Conservation (phyloP, 192 early-diverging fungal genomes). For the Jimgerdemannia lactiflua region DNA sequence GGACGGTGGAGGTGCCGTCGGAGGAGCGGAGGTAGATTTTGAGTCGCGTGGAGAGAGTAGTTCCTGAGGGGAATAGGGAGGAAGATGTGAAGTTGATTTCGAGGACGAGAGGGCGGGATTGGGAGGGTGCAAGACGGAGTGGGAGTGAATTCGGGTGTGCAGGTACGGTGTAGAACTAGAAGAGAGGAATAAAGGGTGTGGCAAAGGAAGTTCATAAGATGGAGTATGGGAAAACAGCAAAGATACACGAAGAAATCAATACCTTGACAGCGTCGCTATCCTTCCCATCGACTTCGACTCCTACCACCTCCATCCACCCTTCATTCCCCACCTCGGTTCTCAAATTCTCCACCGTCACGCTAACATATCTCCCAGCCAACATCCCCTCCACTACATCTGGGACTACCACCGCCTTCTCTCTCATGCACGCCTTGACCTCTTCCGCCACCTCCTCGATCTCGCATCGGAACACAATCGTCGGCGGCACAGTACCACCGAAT, state of each 20-base stretch:
- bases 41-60: background rate
- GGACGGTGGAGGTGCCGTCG: background rate
- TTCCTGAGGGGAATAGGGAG: background rate
- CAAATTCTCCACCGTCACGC: conserved; percentile 22
- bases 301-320: background rate
- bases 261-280: background rate
- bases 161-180: background rate
- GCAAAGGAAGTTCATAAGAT: background rate
- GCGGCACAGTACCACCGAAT: conserved; percentile 52
- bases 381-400: conserved; percentile 10
- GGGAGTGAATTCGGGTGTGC: background rate
- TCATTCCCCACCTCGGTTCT: background rate
- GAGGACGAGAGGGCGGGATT: background rate
- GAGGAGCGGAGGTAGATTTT: background rate
- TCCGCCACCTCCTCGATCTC: background rate
- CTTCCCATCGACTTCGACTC: background rate
- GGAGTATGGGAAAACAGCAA: background rate
- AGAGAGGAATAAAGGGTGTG: background rate
- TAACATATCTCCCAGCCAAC: conserved; percentile 17
- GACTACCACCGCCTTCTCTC: conserved; percentile 4
- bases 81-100: background rate
- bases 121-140: background rate
- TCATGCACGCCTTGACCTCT: background rate
- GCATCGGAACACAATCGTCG: conserved; percentile 10
- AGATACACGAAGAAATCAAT: background rate